Evolutionary conservation across 495 filamentous ascomycete species (phyloP), one percentile per base, ranked within the genome.

Genomic region (Lasiosphaeria ovina): DNA sequence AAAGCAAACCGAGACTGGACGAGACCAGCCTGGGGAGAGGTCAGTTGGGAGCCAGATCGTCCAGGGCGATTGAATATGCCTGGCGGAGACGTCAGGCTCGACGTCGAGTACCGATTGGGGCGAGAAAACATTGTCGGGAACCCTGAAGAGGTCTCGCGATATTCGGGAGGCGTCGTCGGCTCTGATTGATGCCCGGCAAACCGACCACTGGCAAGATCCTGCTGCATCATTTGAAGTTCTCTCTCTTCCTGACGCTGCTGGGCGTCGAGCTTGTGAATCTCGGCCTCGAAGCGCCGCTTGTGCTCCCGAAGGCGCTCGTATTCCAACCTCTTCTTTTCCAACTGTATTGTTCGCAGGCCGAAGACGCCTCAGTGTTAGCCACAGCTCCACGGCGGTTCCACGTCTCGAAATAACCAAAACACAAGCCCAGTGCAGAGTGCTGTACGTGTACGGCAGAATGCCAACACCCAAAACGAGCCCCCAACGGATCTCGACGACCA

Each of bases 91-190:
- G 85, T 87, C 49, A 96, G 80, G 69, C 88, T 93, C 6, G 90
- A 89, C 31, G 85, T 88, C 16, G 91, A 94, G 76, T 92, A 93
- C 54, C 91, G 84, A 65, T 90, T 90, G 24, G 89, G 89, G 17
- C 90, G 85, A 42, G 89, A 85, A 60, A 90, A 87, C 49, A 87
- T 81, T 64, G 85, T 83, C 52, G 91, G 83, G 66, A 94, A 87
- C 36, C 85, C 83, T 55, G 82, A 81, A 55, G 67, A 73, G 16
- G 78, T 74, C 63, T 96, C 91, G 62, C 85, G 88, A 70, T 92
- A 91, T 71, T 98, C 94, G 17, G 94, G 94, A n/a, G 94, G 94
- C 16, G 95, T 98, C 11, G 94, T 96, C 8, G 93, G 93, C 75
- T 98, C 93, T 55, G 92, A 93, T 72, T 91, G 87, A 58, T 91